Conservation (phyloP, 768 basidiomycete genomes). For the Tulasnella sp. region DNA sequence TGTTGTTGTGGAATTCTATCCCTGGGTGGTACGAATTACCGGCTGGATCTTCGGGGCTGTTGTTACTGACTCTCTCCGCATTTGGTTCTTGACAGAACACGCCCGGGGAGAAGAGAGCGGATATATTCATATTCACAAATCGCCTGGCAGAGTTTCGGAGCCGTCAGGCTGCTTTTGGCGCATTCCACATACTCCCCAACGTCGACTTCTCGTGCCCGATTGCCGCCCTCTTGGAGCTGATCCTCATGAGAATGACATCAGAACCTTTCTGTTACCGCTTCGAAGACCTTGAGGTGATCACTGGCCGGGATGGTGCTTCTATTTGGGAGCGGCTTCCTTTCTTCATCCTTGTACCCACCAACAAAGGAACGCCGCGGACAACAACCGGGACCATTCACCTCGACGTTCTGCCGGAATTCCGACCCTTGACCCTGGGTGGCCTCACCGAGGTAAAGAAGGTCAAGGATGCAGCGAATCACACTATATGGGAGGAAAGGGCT, state of each 20-base stretch:
- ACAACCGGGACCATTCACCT: neutral
- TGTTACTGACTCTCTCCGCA: neutral
- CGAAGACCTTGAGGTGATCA: neutral
- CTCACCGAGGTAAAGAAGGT: conserved; percentile 2
- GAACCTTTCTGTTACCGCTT: neutral
- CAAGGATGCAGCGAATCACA: neutral
- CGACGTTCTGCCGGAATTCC: neutral
- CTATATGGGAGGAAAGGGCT: neutral
- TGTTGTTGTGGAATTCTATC: neutral
- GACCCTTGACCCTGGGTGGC: neutral
- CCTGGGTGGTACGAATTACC: neutral
- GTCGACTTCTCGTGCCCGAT: neutral
- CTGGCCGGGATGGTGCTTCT: neutral
- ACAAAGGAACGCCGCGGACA: neutral
- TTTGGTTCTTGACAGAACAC: neutral
- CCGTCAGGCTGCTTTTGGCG: neutral
- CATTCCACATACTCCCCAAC: neutral
- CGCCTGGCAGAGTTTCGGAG: neutral
- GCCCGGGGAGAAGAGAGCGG: neutral
- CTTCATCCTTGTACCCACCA: conserved; percentile 2
- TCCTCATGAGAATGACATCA: neutral
- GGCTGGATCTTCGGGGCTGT: neutral
- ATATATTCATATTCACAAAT: neutral
- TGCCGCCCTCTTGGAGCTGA: neutral
- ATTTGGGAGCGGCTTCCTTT: neutral